Percentiles rank a stretch among this genome's conserved stretches.
Evolutionary conservation across 306 rosid species (phyloP).

Genomic region (Hippophae rhamnoides): DNA sequence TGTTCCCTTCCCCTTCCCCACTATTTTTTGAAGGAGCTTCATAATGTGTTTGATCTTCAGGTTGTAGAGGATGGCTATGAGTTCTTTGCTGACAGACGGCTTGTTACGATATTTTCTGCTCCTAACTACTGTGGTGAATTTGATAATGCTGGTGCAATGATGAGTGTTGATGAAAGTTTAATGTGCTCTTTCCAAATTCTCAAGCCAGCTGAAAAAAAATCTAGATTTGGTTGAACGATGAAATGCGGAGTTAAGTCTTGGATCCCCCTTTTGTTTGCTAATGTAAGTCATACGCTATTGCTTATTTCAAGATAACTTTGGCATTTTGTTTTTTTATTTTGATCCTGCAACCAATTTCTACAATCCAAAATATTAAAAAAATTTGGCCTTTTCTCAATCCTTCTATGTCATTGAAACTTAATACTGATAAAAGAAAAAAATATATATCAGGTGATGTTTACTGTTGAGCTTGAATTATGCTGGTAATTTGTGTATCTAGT

Average conservation of each 20-base stretch:
- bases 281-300: conserved; percentile 11
- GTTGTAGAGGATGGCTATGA: conserved; percentile 37
- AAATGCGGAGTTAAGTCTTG: conserved; percentile 10
- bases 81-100: conserved; percentile 38
- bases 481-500: too few relatives aligned
- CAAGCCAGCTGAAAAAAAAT: conserved; percentile 28
- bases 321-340: not conserved
- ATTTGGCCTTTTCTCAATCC: too few relatives aligned
- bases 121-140: conserved; percentile 38
- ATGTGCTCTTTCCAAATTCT: conserved; percentile 38
- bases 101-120: conserved; percentile 36
- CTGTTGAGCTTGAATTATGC: too few relatives aligned
- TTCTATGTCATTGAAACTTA: too few relatives aligned
- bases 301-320: not conserved
- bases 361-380: too few relatives aligned
- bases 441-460: too few relatives aligned
- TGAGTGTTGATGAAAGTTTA: conserved; percentile 34
- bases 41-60: conserved; percentile 13
- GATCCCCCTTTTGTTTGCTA: conserved; percentile 7
- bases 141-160: conserved; percentile 36
- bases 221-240: conserved; percentile 13
- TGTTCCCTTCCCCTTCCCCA: too few relatives aligned
- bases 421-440: too few relatives aligned
- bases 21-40: not conserved
- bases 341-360: not conserved